Conservation (phyloP, 495 filamentous ascomycete species). For the Daldinia caldariorum region DNA sequence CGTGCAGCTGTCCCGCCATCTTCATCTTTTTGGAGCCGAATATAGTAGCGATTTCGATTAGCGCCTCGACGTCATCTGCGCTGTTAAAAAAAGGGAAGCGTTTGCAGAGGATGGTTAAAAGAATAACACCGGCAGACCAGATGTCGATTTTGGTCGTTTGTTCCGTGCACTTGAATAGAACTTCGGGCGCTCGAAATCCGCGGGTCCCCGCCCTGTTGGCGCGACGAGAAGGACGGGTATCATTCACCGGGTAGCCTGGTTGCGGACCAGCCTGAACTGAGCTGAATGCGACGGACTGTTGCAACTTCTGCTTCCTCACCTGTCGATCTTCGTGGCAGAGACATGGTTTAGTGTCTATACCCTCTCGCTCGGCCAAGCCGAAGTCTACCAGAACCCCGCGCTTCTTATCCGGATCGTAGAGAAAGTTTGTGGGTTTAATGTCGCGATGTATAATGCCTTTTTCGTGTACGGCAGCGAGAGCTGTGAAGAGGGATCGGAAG, state of each 20-base stretch:
- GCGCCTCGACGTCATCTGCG: slow-evolving; percentile 93
- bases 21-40: slow-evolving; percentile 90
- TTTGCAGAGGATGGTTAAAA: slow-evolving; percentile 86
- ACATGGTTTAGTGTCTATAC: slow-evolving; percentile 76
- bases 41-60: slow-evolving; percentile 96
- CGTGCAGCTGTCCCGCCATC: slow-evolving; percentile 81
- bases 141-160: slow-evolving; percentile 97
- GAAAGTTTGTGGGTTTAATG: slow-evolving; percentile 99
- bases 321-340: slow-evolving; percentile 67
- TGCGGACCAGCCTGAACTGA: slow-evolving; percentile 60
- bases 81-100: slow-evolving; percentile 99
- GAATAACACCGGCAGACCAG: slow-evolving; percentile 94
- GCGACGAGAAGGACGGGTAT: slow-evolving; percentile 83
- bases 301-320: slow-evolving; percentile 52
- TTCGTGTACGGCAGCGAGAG: slow-evolving; percentile 82
- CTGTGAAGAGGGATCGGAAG: slow-evolving; percentile 86
- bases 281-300: slow-evolving; percentile 51
- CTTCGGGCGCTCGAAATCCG: slow-evolving; percentile 95
- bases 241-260: slow-evolving; percentile 82
- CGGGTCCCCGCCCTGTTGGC: slow-evolving; percentile 97
- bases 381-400: slow-evolving; percentile 96
- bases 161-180: slow-evolving; percentile 95
- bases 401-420: slow-evolving; percentile 84
- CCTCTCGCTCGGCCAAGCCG: slow-evolving; percentile 87
- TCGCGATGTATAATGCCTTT: slow-evolving; percentile 91